Conservation (phyloP, 495 filamentous ascomycete genomes). For the Beverwykella pulmonaria region DNA sequence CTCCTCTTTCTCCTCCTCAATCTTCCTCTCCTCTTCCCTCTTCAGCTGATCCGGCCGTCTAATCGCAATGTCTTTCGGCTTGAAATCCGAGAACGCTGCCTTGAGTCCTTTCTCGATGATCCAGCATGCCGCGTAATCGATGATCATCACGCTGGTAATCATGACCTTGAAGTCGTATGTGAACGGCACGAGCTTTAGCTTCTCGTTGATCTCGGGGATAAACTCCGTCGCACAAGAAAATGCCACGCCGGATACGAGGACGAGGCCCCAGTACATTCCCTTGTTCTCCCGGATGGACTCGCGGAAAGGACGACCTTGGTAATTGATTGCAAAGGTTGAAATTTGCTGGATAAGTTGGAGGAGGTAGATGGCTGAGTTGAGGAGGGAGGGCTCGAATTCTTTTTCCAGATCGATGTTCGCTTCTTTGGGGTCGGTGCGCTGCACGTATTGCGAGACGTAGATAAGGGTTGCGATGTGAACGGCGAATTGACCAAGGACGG, state of each 20-base stretch:
- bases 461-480: conserved; percentile 93
- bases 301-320: conserved; percentile 96
- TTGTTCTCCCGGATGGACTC: conserved; percentile 93
- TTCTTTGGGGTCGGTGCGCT: conserved; percentile 72
- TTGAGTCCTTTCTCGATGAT: conserved; percentile 88
- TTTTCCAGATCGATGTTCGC: conserved; percentile 86
- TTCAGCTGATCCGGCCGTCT: conserved; percentile 86
- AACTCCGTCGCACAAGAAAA: conserved; percentile 97
- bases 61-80: conserved; percentile 89
- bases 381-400: conserved; percentile 89
- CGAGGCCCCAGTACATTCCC: conserved; percentile 96
- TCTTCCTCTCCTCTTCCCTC: conserved; percentile 68
- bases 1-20: conserved; percentile 53
- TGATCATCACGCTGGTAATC: conserved; percentile 79
- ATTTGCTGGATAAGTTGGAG: conserved; percentile 99
- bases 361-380: conserved; percentile 97
- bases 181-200: conserved; percentile 93
- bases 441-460: conserved; percentile 89
- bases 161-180: conserved; percentile 83
- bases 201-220: conserved; percentile 91
- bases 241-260: conserved; percentile 83
- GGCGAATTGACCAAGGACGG: conserved; percentile 95
- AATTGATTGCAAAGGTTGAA: conserved; percentile 99
- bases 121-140: conserved; percentile 90
- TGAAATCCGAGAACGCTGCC: conserved; percentile 83